Base-by-base conservation (phyloP, 352 stramenopile genomes). In the Globisporangium barbulae region DNA sequence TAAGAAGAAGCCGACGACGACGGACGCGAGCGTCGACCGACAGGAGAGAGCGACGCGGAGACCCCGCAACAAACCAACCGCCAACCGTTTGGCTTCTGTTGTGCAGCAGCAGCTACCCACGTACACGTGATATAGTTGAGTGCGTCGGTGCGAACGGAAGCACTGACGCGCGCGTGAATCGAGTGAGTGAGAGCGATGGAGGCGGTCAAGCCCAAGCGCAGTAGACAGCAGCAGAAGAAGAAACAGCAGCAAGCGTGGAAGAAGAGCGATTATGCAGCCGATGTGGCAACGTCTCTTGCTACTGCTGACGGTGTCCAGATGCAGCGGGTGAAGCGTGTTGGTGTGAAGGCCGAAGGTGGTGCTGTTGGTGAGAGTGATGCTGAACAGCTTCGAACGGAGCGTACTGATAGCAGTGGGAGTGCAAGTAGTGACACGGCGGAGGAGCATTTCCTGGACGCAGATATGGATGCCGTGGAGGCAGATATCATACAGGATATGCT, bases 401-500 rank as follows among this genome's bases (percentile, higher is more conserved):
- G 42, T 4, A 48, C 33, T 25, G 37, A 21, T 5, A 68, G 54
- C 37, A 58, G 53, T 8, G 61, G 31, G 4, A 67, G 61, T 15
- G 45, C 61, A 5, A 57, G 62, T 2, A 68, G 55, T 37, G 45
- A 61, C 15, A 37, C 49, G 0, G 21, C 55, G 22, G 55, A 65
- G 19, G 64, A 61, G 21, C 28, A 21, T 21, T 50, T 61, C 3
- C 44, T 35, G 21, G 30, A 55, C 5, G 48, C 37, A 3, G 52
- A 64, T 6, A 31, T 47, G 25, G 58, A 62, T 31, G 25, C 31
- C 17, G 58, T 52, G 25, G 53, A 62, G 13, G 49, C 35, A 7
- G 57, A 63, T 7, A 45, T 65, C 9, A 55, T 65, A 50, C 39
- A 63, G 33, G 25, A 62, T 19, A 53, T 65, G 64, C 42, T 70